Percentiles rank a stretch among this genome's conserved stretches.
Evolutionary conservation across 2,329 filamentous ascomycete species (phyloP).

Genomic region (Penicillium janthinellum): DNA sequence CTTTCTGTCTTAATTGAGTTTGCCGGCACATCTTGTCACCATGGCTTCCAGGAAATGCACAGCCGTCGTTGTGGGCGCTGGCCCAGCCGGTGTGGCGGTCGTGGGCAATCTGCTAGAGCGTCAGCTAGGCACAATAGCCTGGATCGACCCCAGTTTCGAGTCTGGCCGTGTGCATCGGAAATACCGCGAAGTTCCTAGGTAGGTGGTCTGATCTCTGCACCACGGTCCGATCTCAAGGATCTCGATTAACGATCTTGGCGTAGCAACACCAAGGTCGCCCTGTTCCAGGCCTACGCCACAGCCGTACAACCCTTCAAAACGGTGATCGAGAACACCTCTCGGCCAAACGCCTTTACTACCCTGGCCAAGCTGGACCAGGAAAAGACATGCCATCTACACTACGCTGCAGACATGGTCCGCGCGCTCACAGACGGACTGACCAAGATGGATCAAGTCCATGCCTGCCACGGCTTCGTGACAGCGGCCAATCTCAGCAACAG

Average conservation of each 20-base stretch:
- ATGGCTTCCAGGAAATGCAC: constrained; percentile 46
- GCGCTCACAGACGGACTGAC: constrained; percentile 47
- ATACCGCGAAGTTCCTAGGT: constrained; percentile 64
- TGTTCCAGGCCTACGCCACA: constrained; percentile 61
- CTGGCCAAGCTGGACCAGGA: constrained; percentile 58
- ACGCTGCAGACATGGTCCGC: constrained; percentile 59
- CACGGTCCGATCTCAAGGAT: background rate
- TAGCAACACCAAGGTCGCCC: constrained; percentile 63
- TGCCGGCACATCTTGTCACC: constrained; percentile 4
- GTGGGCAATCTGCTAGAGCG: constrained; percentile 64
- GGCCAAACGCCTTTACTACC: constrained; percentile 58
- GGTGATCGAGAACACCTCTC: constrained; percentile 51
- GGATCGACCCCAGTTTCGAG: constrained; percentile 61
- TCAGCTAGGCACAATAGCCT: constrained; percentile 55
- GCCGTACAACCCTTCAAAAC: constrained; percentile 56
- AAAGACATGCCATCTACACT: constrained; percentile 58
- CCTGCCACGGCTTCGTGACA: constrained; percentile 38
- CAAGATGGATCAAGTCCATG: constrained; percentile 40
- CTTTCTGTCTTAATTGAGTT: constrained; percentile 1
- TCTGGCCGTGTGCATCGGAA: constrained; percentile 55
- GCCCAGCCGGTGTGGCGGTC: constrained; percentile 61
- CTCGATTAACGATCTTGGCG: background rate
- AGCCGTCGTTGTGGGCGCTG: constrained; percentile 62
- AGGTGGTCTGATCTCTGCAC: constrained; percentile 15
- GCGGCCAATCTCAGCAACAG: constrained; percentile 35